A percentile compares a stretch with the other conserved stretches of the same genome.
Evolutionary conservation across 2,329 filamentous ascomycete genomes (phyloP).

Genomic region (Dactylellina drechsleri): DNA sequence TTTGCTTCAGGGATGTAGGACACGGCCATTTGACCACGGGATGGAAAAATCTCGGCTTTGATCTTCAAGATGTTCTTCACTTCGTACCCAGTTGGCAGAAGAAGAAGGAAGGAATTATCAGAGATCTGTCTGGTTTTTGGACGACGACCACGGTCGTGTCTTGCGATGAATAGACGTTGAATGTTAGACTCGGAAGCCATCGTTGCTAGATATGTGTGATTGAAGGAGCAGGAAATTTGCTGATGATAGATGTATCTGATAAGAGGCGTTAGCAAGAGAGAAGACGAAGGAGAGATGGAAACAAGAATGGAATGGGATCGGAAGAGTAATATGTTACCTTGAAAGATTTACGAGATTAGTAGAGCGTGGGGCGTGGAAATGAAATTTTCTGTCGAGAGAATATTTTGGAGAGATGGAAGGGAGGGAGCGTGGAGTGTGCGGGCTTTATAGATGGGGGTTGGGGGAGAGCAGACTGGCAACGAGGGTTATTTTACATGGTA

Average conservation of each 20-base stretch:
- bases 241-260: too few species aligned
- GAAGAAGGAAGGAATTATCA: conserved; percentile 27
- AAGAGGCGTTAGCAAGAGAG: too few species aligned
- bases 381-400: neutral
- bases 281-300: too few species aligned
- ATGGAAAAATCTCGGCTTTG: conserved; percentile 22
- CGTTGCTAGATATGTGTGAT: too few species aligned
- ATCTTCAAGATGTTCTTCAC: conserved; percentile 38
- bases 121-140: conserved; percentile 30
- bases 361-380: neutral
- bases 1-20: conserved; percentile 35
- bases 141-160: conserved; percentile 17
- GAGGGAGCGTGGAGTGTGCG: neutral
- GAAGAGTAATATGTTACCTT: too few species aligned
- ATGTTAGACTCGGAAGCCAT: neutral
- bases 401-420: neutral
- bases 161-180: conserved; percentile 34
- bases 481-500: neutral
- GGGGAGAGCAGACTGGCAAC: too few species aligned
- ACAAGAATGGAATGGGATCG: too few species aligned
- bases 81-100: conserved; percentile 38
- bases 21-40: conserved; percentile 22
- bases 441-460: neutral
- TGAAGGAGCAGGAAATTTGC: too few species aligned
- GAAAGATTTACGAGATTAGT: too few species aligned